Percentiles rank a stretch among this genome's conserved stretches.
Conservation (phyloP, 1,284 basidiomycete species). For the Fistulinella staudtii region DNA sequence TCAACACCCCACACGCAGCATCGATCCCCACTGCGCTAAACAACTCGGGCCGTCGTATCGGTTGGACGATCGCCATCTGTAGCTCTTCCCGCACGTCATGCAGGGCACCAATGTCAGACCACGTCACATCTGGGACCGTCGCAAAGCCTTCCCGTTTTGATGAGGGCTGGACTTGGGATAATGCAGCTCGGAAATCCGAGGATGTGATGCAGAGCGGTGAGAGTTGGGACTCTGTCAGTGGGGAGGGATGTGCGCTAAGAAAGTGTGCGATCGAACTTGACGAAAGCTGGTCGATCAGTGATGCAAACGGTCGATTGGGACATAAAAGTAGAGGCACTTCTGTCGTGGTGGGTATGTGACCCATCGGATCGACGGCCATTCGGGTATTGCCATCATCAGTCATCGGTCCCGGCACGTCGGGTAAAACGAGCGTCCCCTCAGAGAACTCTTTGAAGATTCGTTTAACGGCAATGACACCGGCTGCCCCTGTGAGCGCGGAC, state of each 20-base stretch:
- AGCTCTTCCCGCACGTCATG: conserved; percentile 85
- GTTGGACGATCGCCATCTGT: conserved; percentile 96
- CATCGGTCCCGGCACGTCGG: conserved; percentile 30
- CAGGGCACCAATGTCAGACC: conserved; percentile 94
- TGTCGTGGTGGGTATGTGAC: conserved; percentile 18
- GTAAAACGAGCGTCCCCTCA: conserved; percentile 58
- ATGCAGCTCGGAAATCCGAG: conserved; percentile 75
- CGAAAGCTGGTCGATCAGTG: conserved; percentile 39
- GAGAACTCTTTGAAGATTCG: conserved; percentile 88
- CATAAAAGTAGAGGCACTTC: conserved; percentile 11
- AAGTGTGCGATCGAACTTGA: conserved; percentile 84
- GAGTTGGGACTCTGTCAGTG: conserved; percentile 77
- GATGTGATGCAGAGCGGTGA: conserved; percentile 76
- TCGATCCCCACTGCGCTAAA: conserved; percentile 86
- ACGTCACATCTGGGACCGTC: conserved; percentile 93
- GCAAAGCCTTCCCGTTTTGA: conserved; percentile 98
- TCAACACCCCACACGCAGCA: conserved; percentile 84
- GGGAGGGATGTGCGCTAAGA: conserved; percentile 78
- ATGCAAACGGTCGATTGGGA: conserved; percentile 40
- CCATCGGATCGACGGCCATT: conserved; percentile 50
- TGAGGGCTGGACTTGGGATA: conserved; percentile 88
- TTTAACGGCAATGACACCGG: conserved; percentile 95
- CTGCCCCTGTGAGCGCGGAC: conserved; percentile 86
- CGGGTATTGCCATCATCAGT: conserved; percentile 33
- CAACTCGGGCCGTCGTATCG: conserved; percentile 86